Conservation (phyloP, 345 rosid species). For the Camelina laxa region DNA sequence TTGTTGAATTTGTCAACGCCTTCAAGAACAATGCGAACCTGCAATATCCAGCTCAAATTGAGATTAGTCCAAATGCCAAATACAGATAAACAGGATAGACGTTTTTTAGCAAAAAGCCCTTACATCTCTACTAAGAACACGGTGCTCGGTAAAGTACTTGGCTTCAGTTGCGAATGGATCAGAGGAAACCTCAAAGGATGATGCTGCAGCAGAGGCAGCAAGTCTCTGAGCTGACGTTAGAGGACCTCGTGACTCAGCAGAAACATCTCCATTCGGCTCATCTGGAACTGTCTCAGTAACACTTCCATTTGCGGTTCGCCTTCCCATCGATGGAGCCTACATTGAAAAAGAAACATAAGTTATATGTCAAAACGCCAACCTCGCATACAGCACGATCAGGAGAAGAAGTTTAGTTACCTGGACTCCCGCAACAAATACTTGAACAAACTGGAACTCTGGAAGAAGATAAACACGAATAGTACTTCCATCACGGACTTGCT, state of each 20-base stretch:
- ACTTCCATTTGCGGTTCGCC: slow-evolving; percentile 59
- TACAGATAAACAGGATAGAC: slow-evolving; percentile 7
- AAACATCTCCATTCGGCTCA: slow-evolving; percentile 76
- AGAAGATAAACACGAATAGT: slow-evolving; percentile 87
- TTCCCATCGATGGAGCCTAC: slow-evolving; percentile 90
- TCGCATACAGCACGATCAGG: background rate
- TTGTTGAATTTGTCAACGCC: slow-evolving; percentile 94
- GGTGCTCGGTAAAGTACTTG: slow-evolving; percentile 88
- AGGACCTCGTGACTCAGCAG: slow-evolving; percentile 64
- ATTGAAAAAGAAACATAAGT: slow-evolving; percentile 31
- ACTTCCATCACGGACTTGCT: slow-evolving; percentile 98
- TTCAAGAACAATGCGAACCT: slow-evolving; percentile 98
- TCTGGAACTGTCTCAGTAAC: slow-evolving; percentile 50
- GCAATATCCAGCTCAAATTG: slow-evolving; percentile 30
- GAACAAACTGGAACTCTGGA: slow-evolving; percentile 94
- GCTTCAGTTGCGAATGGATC: slow-evolving; percentile 89
- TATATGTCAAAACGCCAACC: slow-evolving; percentile 3
- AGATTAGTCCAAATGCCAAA: slow-evolving; percentile 28
- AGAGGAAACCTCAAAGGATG: slow-evolving; percentile 64
- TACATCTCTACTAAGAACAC: slow-evolving; percentile 90
- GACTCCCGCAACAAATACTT: slow-evolving; percentile 94
- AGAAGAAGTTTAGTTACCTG: slow-evolving; percentile 58
- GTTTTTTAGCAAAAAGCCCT: slow-evolving; percentile 5
- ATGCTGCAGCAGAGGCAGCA: slow-evolving; percentile 63
- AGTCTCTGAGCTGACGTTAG: slow-evolving; percentile 96